Percentiles rank a stretch among this genome's conserved stretches.
These are phyloP conservation scores for Suhomyces sp. DNA, from an alignment of 805 yeast genomes.

Conservation along the genomic window DNA sequence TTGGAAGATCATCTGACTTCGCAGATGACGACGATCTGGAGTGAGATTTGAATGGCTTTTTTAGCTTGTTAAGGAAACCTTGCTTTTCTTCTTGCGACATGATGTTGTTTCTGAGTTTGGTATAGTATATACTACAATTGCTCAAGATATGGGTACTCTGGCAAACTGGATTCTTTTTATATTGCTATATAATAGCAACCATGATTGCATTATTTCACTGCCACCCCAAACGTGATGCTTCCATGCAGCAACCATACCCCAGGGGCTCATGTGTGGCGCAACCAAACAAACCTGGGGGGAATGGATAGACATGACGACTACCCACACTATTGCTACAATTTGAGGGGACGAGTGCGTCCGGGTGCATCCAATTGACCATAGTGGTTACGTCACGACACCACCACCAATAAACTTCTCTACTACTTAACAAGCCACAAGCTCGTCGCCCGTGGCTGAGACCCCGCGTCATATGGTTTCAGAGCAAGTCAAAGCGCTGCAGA, in stretches of 20 bases:
- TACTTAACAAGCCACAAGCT: not conserved
- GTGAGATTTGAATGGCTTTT: conserved; percentile 20
- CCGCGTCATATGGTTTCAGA: not conserved
- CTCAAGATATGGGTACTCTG: not conserved
- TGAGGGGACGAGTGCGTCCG: not conserved
- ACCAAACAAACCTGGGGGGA: not conserved
- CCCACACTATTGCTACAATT: not conserved
- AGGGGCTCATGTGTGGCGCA: not conserved
- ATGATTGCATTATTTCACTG: conserved; percentile 3
- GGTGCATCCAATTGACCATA: not conserved
- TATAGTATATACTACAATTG: not conserved
- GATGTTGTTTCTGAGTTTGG: not conserved
- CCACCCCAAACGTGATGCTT: not conserved
- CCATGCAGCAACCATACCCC: conserved; percentile 3
- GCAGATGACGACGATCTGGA: conserved; percentile 7
- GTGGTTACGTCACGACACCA: not conserved
- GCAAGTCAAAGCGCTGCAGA: not conserved
- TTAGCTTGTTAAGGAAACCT: conserved; percentile 19
- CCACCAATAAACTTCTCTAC: not conserved
- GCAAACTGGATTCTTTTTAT: not conserved
- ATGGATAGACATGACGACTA: not conserved
- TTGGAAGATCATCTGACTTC: not conserved
- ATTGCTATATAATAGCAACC: not conserved
- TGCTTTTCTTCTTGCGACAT: conserved; percentile 14
- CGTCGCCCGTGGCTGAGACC: not conserved